Base-by-base conservation (phyloP, 2,329 filamentous ascomycete genomes). In the Fusarium xyrophilum region DNA sequence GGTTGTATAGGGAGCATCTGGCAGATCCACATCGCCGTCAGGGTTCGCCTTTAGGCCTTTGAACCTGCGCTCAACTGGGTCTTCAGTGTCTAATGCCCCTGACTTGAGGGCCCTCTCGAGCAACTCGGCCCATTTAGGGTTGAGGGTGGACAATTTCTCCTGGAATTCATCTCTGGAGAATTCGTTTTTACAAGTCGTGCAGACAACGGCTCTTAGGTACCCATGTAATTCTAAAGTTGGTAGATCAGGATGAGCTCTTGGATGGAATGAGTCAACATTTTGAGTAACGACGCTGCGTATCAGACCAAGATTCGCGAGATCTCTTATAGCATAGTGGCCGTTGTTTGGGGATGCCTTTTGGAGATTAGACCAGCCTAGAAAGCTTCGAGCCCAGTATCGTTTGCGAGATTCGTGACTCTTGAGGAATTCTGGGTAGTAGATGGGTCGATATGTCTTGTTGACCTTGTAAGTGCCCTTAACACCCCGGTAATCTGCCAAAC, bases 201-300 rank as follows among this genome's bases (percentile, higher is more conserved):
- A 99, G 54, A 93, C 86, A 32, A 93, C 86, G 32, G 90, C 88
- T 68, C 94, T 87, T 50, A 99, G 84, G 79, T 96, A 97, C 70
- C 96, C 96, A 78, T 99, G 96, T 51, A 99, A 85, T 79, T 98
- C 95, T 46, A 96, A 82, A 13, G 92, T 96, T 9, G 88, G 85
- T 43, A 94, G 80, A 13, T 83, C 76, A 1, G 93, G 92, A 78
- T 97, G 94, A 2, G 93, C 91, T 62, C 81, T 81, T 5, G 86
- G 83, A 79, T 99, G 96, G 77, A 99, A 97, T 5, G 93, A 97
- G 80, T 99, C 96, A 53, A 99, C 96, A 76, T 98, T 98, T 77
- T 99, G 96, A 40, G 96, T 98, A 71, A 99, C 89, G 62, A 97
- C 92, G 55, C 83, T 88, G 60, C 85, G 86, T 42, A 97, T 83